These are phyloP conservation scores for Setaria italica DNA, from an alignment of 202 grass and related monocot genomes.

Conservation along the genomic window DNA sequence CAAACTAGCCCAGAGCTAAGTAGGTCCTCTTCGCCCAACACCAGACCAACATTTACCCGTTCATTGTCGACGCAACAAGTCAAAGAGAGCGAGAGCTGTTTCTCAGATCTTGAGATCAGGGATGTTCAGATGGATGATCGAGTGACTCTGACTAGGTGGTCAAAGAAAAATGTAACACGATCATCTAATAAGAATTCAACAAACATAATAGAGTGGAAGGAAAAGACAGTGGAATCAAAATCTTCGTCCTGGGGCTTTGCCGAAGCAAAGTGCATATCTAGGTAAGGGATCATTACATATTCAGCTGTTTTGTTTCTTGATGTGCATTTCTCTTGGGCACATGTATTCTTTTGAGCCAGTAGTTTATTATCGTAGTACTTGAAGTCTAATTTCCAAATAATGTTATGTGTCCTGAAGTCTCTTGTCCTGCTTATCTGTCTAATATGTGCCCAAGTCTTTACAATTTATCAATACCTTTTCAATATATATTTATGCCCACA, in stretches of 20 bases:
- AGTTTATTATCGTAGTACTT: neutral
- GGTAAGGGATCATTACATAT: constrained; percentile 52
- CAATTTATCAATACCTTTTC: neutral
- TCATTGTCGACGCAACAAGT: constrained; percentile 39
- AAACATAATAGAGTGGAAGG: constrained; percentile 78
- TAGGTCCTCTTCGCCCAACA: constrained; percentile 55
- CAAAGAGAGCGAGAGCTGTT: constrained; percentile 64
- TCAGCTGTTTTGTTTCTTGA: constrained; percentile 20
- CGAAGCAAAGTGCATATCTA: constrained; percentile 65
- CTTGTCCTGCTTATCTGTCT: constrained; percentile 11
- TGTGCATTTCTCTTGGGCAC: constrained; percentile 3
- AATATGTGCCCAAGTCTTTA: constrained; percentile 6
- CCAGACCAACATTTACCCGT: constrained; percentile 39
- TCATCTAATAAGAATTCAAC: constrained; percentile 59
- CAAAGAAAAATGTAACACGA: constrained; percentile 71
- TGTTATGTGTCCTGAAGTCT: neutral
- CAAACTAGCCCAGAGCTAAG: constrained; percentile 87
- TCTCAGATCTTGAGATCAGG: constrained; percentile 74
- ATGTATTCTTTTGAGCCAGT: neutral
- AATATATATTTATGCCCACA: neutral
- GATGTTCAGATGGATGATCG: constrained; percentile 76
- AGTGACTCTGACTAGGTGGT: constrained; percentile 82
- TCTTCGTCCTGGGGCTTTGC: constrained; percentile 62
- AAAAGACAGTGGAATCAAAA: constrained; percentile 60
- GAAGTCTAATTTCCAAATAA: constrained; percentile 24